Evolutionary conservation across 2,329 filamentous ascomycete genomes (phyloP), one percentile per base, ranked within the genome.

Genomic region (Diaporthe humulicola): DNA sequence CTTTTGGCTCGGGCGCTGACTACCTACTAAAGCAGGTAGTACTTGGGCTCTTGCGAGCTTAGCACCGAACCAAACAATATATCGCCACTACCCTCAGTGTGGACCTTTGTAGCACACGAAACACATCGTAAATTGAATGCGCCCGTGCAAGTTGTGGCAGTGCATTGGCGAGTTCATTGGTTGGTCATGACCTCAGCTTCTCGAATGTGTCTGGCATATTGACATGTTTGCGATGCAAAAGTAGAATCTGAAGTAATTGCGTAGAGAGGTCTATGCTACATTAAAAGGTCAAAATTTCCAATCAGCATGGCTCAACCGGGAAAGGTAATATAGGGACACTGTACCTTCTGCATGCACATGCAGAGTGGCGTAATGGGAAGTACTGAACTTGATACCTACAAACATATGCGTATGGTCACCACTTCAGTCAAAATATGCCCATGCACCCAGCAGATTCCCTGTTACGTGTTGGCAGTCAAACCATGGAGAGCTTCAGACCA

Each of bases 21-120:
- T 69, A 38, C 64, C 48, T 6, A 54, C 48, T 69, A 19, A 14
- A 69, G 64, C 12, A 69, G 64, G 64, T 69, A 67, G 45, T 40
- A 52, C 58, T 9, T 38, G 4, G 45, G 9, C 22, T 42, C 30
- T n/a, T 64, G 38, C 38, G 38, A 64, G 58, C 38, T 15, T 28
- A 42, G 36, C 38, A 64, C 19, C 5, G 25, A 45, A 45, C 38
- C 15, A 64, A 45, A 30, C 38, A 64, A 45, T 38, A 5, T 22
- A 33, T 38, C 33, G 33, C 56, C 22, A 40, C 33, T 38, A 22
- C 14, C 14, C 56, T 60, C 33, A 2, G 5, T 38, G 33, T 12
- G 33, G 17, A 25, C 6, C 19, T 4, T 25, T 10, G 48, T 25
- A 38, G 33, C 56, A 58, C 22, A 36, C 56, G 33, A 38, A 25